Conservation (phyloP, 768 basidiomycete genomes). For the Gloeophyllum trabeum region DNA sequence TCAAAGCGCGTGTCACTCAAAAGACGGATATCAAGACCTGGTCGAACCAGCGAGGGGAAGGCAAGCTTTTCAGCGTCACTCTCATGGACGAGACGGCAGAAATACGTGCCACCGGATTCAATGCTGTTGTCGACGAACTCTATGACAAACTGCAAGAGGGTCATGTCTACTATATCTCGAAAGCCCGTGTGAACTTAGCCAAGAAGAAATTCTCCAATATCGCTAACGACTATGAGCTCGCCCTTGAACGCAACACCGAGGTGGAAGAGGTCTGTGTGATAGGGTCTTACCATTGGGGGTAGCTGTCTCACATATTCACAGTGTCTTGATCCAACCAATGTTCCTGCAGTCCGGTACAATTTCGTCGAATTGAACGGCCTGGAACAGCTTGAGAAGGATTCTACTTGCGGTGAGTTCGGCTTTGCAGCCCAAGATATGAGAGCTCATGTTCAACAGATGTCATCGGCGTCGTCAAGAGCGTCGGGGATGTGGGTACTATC, state of each 20-base stretch:
- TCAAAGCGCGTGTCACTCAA: constrained; percentile 86
- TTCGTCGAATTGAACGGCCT: constrained; percentile 62
- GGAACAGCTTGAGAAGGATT: constrained; percentile 59
- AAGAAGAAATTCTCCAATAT: constrained; percentile 95
- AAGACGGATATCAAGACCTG: constrained; percentile 87
- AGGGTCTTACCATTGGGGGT: neutral
- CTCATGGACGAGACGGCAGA: constrained; percentile 93
- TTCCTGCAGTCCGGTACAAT: constrained; percentile 78
- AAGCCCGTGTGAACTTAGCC: constrained; percentile 86
- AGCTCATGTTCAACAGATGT: constrained; percentile 49
- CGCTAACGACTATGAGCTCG: constrained; percentile 87
- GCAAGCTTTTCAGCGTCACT: constrained; percentile 87
- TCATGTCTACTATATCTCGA: constrained; percentile 87
- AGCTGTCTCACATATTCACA: constrained; percentile 19
- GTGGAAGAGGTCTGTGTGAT: constrained; percentile 68
- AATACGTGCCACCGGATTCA: constrained; percentile 89
- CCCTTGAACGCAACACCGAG: constrained; percentile 73
- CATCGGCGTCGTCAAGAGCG: constrained; percentile 77
- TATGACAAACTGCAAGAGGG: constrained; percentile 84
- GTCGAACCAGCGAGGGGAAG: constrained; percentile 85
- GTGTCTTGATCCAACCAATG: constrained; percentile 69
- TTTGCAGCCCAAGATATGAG: constrained; percentile 1
- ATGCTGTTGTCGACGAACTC: constrained; percentile 69
- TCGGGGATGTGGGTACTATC: constrained; percentile 56
- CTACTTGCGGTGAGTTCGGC: constrained; percentile 56